Conservation (phyloP, 768 basidiomycete genomes). For the Mycena vitilis region DNA sequence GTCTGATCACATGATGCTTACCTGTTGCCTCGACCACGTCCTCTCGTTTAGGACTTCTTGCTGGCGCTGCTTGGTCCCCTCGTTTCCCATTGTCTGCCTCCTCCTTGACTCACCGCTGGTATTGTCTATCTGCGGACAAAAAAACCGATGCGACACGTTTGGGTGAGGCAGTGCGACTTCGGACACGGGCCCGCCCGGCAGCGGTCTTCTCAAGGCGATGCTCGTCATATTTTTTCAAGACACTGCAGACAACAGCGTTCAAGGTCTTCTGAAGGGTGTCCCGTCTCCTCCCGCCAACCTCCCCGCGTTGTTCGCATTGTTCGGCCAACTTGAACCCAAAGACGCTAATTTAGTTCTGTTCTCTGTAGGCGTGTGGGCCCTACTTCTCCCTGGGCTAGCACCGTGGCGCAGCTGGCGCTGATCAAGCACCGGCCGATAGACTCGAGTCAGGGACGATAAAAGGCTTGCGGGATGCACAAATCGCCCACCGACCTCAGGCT, state of each 20-base stretch:
- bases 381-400: slow-evolving; percentile 9
- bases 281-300: neutral
- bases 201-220: neutral
- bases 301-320: neutral
- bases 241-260: neutral
- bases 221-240: neutral
- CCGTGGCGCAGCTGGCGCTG: slow-evolving; percentile 27
- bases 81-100: neutral
- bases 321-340: neutral
- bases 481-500: neutral
- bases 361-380: neutral
- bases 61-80: neutral
- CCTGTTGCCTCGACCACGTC: too few species aligned
- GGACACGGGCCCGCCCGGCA: neutral
- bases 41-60: neutral
- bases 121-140: neutral
- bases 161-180: neutral
- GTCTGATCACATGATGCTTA: neutral
- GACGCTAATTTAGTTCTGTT: slow-evolving; percentile 7
- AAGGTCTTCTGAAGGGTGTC: neutral
- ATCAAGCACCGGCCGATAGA: slow-evolving; percentile 2
- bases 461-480: neutral
- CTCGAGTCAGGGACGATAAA: slow-evolving; percentile 9
- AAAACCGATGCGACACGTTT: neutral
- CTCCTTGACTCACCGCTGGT: neutral